A percentile compares a stretch with the other conserved stretches of the same genome.
phyloP scores from a whole-genome alignment of 2,329 filamentous ascomycete species.

The Fulvia fulva region DNA sequence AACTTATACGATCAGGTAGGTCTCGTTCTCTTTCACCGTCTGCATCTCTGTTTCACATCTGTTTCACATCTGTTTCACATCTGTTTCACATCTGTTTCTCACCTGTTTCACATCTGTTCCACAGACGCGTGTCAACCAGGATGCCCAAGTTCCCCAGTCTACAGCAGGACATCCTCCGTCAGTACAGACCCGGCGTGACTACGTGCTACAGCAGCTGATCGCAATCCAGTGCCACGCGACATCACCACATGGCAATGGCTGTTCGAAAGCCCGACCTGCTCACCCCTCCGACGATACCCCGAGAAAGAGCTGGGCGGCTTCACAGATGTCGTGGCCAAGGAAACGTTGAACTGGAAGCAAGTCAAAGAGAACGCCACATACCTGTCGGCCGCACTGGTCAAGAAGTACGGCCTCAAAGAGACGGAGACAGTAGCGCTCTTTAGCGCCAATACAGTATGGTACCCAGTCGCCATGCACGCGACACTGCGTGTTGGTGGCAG shows the following conservation, averaged over 20 bases:
- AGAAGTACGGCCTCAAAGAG: conserved; percentile 50
- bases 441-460: conserved; percentile 63
- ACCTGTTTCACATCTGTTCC: no score
- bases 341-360: conserved; percentile 55
- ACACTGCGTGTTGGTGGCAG: conserved; percentile 53
- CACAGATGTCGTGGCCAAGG: conserved; percentile 57
- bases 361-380: conserved; percentile 56
- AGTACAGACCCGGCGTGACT: not conserved
- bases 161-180: conserved; percentile 25
- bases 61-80: no score
- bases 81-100: no score
- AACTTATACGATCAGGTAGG: not conserved
- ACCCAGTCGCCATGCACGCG: conserved; percentile 60
- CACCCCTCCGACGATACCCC: conserved; percentile 42
- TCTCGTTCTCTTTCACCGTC: not conserved
- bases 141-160: conserved; percentile 23
- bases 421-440: conserved; percentile 60
- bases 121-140: not conserved
- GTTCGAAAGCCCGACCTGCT: conserved; percentile 53
- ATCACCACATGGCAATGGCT: conserved; percentile 60
- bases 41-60: no score
- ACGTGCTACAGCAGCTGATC: conserved; percentile 4
- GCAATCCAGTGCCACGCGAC: conserved; percentile 48
- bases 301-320: conserved; percentile 47
- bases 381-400: conserved; percentile 58